Percentiles rank a stretch among this genome's conserved stretches.
Evolutionary conservation across 208 protist genomes (phyloP).

Genomic region (Crithidia thermophila): DNA sequence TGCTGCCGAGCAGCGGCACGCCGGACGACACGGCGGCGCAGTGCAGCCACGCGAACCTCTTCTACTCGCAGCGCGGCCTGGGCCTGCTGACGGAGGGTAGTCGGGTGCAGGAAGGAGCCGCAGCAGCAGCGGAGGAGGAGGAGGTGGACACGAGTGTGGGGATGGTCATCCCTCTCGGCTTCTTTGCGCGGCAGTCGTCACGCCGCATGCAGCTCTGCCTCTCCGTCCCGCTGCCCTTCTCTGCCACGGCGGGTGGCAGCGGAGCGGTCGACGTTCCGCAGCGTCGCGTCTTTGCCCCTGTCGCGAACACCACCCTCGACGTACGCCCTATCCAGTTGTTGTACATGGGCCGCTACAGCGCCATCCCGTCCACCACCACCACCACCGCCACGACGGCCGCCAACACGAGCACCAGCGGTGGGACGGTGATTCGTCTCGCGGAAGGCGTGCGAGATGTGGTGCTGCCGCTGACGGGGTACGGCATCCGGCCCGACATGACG

Average conservation of each 20-base stretch:
- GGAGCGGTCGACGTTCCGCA: constrained; percentile 16
- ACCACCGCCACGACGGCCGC: constrained; percentile 15
- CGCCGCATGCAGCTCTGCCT: constrained; percentile 72
- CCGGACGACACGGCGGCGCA: constrained; percentile 45
- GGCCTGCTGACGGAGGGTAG: constrained; percentile 28
- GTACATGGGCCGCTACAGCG: constrained; percentile 62
- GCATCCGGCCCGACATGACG: constrained; percentile 57
- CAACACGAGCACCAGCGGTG: no score
- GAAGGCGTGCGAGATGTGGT: constrained; percentile 56
- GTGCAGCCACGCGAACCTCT: constrained; percentile 57
- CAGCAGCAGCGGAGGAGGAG: not conserved
- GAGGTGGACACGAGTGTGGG: constrained; percentile 15
- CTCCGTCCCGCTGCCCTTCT: constrained; percentile 69
- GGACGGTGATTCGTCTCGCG: constrained; percentile 47
- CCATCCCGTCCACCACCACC: constrained; percentile 3
- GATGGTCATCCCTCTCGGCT: constrained; percentile 59
- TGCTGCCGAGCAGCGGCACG: constrained; percentile 35
- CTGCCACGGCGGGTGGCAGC: not conserved
- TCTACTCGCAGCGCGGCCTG: constrained; percentile 52
- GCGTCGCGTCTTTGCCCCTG: constrained; percentile 29
- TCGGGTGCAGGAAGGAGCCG: not conserved
- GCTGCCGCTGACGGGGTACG: constrained; percentile 68
- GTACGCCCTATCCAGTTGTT: constrained; percentile 50
- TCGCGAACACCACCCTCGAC: constrained; percentile 42
- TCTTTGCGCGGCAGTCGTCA: constrained; percentile 45